Base-by-base conservation (phyloP, 2,329 filamentous ascomycete genomes). In the Coniella vitis region DNA sequence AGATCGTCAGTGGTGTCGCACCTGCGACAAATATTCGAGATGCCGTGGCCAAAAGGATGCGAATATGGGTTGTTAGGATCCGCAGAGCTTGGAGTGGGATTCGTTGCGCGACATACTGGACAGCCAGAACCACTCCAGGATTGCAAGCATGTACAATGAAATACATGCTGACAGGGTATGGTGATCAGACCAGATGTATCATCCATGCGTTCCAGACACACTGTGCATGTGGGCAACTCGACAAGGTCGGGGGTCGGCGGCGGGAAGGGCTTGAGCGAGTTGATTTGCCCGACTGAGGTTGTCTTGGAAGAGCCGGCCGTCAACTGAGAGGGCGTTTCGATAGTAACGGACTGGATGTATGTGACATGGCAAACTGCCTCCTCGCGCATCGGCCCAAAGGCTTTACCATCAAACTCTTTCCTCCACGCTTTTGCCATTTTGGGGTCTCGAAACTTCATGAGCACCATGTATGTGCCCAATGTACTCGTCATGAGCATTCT, bases 191-290 rank as follows among this genome's bases (percentile, higher is more conserved):
- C 93, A 0, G 90, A 94, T 0, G 90, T 96, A 64, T 97, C 91
- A 61, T 98, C 93, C 93, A 98, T 98, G 41, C 91, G 84, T 65
- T 98, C 93, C 4, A 98, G 76, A 57, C 93, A 98, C 9, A 98
- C 93, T 0, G 93, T 90, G 56, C 93, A 98, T 1, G 93, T 97
- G 2, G 93, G 93, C 12, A 98, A 72, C 68, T 98, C 93, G 47
- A 95, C 78, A 1, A 97, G 75, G 43, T 87, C 86, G 1, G 90
- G 87, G 1, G 91, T 95, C 2, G 78, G 79, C 2, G 74, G 83
- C 4, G 79, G 79, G 45, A 82, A 80, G 0, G 80, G 81, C 52
- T 77, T 79, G 5, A 79, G 65, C 19, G 69, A 76, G 56, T 60
- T 72, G 64, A 72, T 55, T 62, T 66, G 36, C 56, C 61, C 48